Percentiles rank a stretch among this genome's conserved stretches.
These are phyloP conservation scores for Pichia membranifaciens DNA, from an alignment of 805 yeast species.

Conservation along the genomic window DNA sequence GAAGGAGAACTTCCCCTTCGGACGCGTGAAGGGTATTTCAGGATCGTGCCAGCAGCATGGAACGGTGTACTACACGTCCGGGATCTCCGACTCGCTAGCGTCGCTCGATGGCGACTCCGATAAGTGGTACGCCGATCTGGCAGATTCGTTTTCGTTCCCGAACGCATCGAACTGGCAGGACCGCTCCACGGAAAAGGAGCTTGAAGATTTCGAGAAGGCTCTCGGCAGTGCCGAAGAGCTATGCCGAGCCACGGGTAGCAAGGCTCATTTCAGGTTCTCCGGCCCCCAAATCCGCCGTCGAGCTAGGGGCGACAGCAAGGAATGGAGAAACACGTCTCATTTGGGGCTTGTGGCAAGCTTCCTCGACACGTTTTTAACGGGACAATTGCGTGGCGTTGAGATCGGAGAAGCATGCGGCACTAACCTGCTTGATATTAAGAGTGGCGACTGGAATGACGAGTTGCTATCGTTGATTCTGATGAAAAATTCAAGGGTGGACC, in stretches of 20 bases:
- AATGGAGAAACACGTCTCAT: conserved; percentile 50
- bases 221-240: conserved; percentile 56
- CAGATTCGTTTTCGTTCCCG: conserved; percentile 50
- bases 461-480: conserved; percentile 53
- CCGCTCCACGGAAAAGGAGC: conserved; percentile 73
- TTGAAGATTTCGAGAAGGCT: conserved; percentile 50
- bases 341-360: conserved; percentile 78
- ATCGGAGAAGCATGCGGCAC: conserved; percentile 90
- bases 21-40: conserved; percentile 55
- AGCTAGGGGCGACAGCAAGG: conserved; percentile 43
- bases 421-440: conserved; percentile 74
- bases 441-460: conserved; percentile 48
- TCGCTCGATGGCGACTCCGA: conserved; percentile 33
- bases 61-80: conserved; percentile 68
- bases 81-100: conserved; percentile 38
- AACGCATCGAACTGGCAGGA: conserved; percentile 94
- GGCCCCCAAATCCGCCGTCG: conserved; percentile 87
- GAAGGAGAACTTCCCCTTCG: conserved; percentile 49
- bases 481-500: conserved; percentile 39
- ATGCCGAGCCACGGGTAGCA: conserved; percentile 72
- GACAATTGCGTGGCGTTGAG: conserved; percentile 60
- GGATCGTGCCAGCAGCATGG: conserved; percentile 96
- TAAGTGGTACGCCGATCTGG: conserved; percentile 39
- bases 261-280: conserved; percentile 84
- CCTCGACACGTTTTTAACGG: conserved; percentile 64